Conservation (phyloP, 164 flowering plant species). For the Piper longum region DNA sequence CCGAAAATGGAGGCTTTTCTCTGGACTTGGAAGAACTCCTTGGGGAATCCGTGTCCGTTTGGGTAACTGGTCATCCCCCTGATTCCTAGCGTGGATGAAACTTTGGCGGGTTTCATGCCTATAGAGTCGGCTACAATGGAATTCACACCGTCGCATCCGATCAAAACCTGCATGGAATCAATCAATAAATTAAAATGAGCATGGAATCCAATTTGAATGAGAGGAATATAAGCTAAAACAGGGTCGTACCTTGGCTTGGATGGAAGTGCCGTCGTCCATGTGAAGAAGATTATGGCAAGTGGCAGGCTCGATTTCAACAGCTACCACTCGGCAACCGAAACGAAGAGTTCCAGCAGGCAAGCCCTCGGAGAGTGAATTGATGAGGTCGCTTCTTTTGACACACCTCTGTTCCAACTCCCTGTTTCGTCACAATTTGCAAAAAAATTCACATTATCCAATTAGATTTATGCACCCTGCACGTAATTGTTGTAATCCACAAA, state of each 20-base stretch:
- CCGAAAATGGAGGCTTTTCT: conserved; percentile 12
- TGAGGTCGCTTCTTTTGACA: conserved; percentile 26
- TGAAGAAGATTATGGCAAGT: conserved; percentile 20
- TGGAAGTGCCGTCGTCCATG: conserved; percentile 21
- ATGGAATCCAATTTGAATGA: neutral
- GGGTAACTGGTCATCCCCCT: conserved; percentile 32
- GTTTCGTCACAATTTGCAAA: neutral
- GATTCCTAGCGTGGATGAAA: conserved; percentile 9
- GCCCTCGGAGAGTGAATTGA: conserved; percentile 15
- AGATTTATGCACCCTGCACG: too few relatives aligned
- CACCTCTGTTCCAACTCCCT: conserved; percentile 33
- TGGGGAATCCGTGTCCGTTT: conserved; percentile 24
- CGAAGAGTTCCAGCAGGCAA: conserved; percentile 25
- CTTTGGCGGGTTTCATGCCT: conserved; percentile 18
- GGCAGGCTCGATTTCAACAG: conserved; percentile 15
- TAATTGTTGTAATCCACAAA: neutral
- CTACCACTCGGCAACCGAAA: conserved; percentile 17
- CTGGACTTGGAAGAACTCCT: conserved; percentile 11
- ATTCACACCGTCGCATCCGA: conserved; percentile 49
- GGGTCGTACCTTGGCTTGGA: conserved; percentile 23
- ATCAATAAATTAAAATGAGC: too few relatives aligned
- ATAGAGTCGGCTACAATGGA: conserved; percentile 30
- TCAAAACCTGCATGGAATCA: conserved; percentile 21
- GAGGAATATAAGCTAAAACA: neutral
- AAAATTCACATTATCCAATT: neutral